Evolutionary conservation across 345 rosid genomes (phyloP).

Genomic region (Ricinus communis): DNA sequence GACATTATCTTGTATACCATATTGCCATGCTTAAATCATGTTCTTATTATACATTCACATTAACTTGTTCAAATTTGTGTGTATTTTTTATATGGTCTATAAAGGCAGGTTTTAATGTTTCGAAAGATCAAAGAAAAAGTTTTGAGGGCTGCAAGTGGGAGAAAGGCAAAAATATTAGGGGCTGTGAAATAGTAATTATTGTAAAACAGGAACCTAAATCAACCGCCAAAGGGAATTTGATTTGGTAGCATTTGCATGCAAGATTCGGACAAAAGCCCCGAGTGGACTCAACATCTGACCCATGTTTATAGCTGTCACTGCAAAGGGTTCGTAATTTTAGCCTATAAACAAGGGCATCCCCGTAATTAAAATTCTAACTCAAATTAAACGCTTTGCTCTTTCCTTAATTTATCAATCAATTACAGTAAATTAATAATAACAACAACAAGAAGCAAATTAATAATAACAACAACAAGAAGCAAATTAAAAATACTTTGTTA

Average conservation of each 20-base stretch:
- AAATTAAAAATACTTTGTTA: not conserved
- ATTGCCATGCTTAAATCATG: too few species aligned
- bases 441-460: slow-evolving; percentile 1
- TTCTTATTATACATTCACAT: too few species aligned
- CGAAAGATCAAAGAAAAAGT: too few species aligned
- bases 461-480: slow-evolving; percentile 16
- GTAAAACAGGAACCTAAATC: not conserved
- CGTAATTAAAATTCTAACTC: slow-evolving; percentile 11
- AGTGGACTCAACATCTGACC: too few species aligned
- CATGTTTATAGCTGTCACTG: slow-evolving; percentile 1
- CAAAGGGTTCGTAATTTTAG: slow-evolving; percentile 20
- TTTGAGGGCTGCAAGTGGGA: too few species aligned
- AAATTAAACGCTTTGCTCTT: slow-evolving; percentile 20
- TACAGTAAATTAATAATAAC: slow-evolving; percentile 16
- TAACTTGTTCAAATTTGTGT: too few species aligned
- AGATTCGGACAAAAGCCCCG: slow-evolving; percentile 27
- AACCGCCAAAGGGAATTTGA: not conserved
- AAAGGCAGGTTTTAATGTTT: too few species aligned
- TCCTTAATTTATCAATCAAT: too few species aligned
- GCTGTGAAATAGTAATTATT: too few species aligned
- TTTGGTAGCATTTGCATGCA: slow-evolving; percentile 9
- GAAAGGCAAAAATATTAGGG: too few species aligned
- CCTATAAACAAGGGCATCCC: slow-evolving; percentile 26
- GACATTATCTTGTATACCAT: too few species aligned
- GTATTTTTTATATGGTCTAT: too few species aligned